Evolutionary conservation across 352 stramenopile genomes (phyloP).

Genomic region (Globisporangium emineosum): DNA sequence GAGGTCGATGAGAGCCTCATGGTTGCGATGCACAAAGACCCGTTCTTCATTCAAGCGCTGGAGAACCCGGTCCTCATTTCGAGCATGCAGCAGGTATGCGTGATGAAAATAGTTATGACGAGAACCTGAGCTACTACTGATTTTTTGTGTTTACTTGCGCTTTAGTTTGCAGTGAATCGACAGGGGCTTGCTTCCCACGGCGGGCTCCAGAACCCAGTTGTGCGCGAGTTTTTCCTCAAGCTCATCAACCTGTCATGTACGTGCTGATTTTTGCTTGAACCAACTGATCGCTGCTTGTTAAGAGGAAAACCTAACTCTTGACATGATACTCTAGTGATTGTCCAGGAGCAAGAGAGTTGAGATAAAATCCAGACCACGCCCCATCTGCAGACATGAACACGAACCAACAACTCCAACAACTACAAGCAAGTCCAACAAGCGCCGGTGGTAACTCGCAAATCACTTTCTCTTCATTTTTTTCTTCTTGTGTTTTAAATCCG

Average conservation of each 20-base stretch:
- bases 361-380: not conserved
- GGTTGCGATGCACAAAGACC: conserved; percentile 53
- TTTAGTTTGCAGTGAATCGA: conserved; percentile 56
- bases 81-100: conserved; percentile 58
- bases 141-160: conserved; percentile 3
- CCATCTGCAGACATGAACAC: not conserved
- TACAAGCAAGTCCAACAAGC: not conserved
- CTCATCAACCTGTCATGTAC: conserved; percentile 61
- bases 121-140: too few relatives aligned
- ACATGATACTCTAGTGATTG: conserved; percentile 6
- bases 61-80: conserved; percentile 47
- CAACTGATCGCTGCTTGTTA: not conserved
- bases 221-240: conserved; percentile 60
- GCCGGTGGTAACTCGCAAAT: conserved; percentile 20
- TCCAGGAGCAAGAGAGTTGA: conserved; percentile 18
- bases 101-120: not conserved
- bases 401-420: conserved; percentile 9
- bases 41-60: conserved; percentile 53
- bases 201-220: conserved; percentile 29
- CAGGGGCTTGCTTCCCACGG: conserved; percentile 33
- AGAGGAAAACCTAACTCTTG: not conserved
- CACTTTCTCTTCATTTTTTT: conserved; percentile 36
- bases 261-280: conserved; percentile 1
- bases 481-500: conserved; percentile 9
- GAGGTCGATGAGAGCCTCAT: conserved; percentile 49